Conservation (phyloP, 176 grass and related monocot genomes). For the Zoysia pacifica region DNA sequence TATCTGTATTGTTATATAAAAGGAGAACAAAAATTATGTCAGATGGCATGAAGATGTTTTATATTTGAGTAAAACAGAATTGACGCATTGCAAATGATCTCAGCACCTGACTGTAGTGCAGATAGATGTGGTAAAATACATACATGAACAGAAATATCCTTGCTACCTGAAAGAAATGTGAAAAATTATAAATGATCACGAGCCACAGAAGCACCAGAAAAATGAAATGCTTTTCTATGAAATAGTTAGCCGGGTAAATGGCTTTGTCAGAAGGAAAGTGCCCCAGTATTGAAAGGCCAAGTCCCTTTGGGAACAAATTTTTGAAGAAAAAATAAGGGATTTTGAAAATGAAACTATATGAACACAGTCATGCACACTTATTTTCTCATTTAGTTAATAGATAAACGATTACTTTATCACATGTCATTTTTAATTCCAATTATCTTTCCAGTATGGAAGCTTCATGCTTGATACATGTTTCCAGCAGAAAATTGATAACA, state of each 20-base stretch:
- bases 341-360: background rate
- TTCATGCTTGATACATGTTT: background rate
- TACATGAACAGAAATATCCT: slow-evolving; percentile 96
- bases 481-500: slow-evolving; percentile 4
- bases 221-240: background rate
- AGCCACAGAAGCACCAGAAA: background rate
- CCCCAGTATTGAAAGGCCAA: background rate
- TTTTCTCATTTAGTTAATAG: too few relatives aligned
- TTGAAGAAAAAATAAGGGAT: too few relatives aligned
- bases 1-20: slow-evolving; percentile 52
- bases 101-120: slow-evolving; percentile 84
- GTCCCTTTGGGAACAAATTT: background rate
- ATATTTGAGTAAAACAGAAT: slow-evolving; percentile 29
- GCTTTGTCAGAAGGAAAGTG: slow-evolving; percentile 5
- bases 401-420: too few relatives aligned
- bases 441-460: background rate
- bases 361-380: background rate
- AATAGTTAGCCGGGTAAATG: slow-evolving; percentile 22
- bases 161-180: slow-evolving; percentile 63
- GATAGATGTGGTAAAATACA: slow-evolving; percentile 83
- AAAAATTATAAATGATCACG: slow-evolving; percentile 33
- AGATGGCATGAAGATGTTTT: slow-evolving; percentile 17
- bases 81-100: slow-evolving; percentile 12
- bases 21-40: slow-evolving; percentile 21
- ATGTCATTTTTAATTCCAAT: background rate